Evolutionary conservation across 768 basidiomycete genomes (phyloP).

Genomic region (Calocera cornea): DNA sequence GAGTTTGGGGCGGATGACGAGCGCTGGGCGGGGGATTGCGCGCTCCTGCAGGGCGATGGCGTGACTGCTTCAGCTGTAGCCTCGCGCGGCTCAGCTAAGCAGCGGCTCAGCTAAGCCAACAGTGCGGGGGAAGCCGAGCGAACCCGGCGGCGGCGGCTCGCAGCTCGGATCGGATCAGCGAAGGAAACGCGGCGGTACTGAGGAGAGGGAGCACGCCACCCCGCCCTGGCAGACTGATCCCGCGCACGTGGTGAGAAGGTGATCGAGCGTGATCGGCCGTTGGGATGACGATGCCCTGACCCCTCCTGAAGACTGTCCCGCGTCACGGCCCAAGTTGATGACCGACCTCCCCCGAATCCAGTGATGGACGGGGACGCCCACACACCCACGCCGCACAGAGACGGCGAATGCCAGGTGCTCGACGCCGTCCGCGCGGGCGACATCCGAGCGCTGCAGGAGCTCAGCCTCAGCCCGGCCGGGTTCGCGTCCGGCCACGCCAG

Average conservation of each 20-base stretch:
- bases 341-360: no score
- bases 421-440: not conserved
- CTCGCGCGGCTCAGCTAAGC: no score
- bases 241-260: not conserved
- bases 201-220: not conserved
- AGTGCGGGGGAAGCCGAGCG: no score
- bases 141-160: no score
- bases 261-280: not conserved
- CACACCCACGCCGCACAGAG: not conserved
- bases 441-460: slow-evolving; percentile 26
- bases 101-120: no score
- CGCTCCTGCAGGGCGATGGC: not conserved
- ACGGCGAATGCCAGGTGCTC: not conserved
- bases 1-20: not conserved
- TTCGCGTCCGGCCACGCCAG: slow-evolving; percentile 56
- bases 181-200: no score
- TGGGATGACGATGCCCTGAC: not conserved
- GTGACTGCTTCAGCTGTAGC: no score
- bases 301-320: not conserved
- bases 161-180: no score
- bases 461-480: slow-evolving; percentile 46
- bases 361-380: no score
- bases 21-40: not conserved
- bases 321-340: no score
- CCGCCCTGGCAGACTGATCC: not conserved